Conservation (phyloP, 257 asterid species). For the Salvia miltiorrhiza region DNA sequence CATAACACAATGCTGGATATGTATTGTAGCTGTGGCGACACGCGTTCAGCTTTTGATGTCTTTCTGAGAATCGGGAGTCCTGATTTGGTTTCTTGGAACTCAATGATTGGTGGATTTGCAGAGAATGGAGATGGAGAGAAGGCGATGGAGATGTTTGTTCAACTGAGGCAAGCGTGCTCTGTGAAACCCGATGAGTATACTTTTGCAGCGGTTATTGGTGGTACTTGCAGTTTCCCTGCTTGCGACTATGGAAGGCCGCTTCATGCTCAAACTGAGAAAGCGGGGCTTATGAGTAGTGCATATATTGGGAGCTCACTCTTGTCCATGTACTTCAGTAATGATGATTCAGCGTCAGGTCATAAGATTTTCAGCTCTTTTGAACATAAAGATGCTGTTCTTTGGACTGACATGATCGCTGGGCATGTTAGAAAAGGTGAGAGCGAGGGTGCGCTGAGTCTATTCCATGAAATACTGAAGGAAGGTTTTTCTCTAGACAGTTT, state of each 20-base stretch:
- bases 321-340: constrained; percentile 64
- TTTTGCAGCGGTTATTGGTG: constrained; percentile 58
- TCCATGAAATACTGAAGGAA: constrained; percentile 43
- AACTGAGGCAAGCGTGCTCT: constrained; percentile 23
- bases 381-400: constrained; percentile 68
- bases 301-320: constrained; percentile 58
- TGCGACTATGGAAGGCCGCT: constrained; percentile 61
- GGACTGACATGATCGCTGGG: constrained; percentile 94
- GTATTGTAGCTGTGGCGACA: constrained; percentile 73
- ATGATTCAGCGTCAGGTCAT: constrained; percentile 41
- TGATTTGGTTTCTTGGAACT: constrained; percentile 87
- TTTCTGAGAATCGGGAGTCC: constrained; percentile 53
- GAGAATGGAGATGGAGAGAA: constrained; percentile 55
- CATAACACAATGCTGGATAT: constrained; percentile 70
- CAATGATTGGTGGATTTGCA: constrained; percentile 70
- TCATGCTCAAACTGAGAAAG: constrained; percentile 67
- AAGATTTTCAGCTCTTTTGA: constrained; percentile 45
- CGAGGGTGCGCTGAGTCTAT: constrained; percentile 49
- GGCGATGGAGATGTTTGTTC: constrained; percentile 55
- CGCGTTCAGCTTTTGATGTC: constrained; percentile 33
- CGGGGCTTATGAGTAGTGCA: constrained; percentile 42
- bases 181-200: constrained; percentile 69
- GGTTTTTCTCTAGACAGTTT: constrained; percentile 48
- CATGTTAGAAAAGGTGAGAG: constrained; percentile 60
- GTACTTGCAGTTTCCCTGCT: constrained; percentile 43